Evolutionary conservation across 2,329 filamentous ascomycete species (phyloP).

Genomic region (Pyricularia pennisetigena): DNA sequence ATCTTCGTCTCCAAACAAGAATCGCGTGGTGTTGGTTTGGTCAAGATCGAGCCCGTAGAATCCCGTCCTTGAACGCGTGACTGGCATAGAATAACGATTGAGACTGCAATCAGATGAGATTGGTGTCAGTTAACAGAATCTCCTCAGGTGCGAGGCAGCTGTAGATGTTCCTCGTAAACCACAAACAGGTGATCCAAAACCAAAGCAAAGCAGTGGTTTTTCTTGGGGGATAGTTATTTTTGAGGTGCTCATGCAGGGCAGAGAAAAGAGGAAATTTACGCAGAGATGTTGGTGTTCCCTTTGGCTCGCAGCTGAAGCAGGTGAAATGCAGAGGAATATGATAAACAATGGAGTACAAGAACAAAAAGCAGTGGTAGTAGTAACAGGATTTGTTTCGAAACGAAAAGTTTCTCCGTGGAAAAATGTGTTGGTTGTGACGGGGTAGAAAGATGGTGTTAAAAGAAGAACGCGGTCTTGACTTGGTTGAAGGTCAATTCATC

Average conservation of each 20-base stretch:
- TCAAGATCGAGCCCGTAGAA: slow-evolving; percentile 63
- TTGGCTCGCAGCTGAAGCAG: not conserved
- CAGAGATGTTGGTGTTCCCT: not conserved
- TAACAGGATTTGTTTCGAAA: not conserved
- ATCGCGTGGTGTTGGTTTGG: slow-evolving; percentile 75
- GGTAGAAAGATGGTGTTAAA: not conserved
- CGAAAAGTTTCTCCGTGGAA: not conserved
- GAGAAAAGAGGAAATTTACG: not conserved
- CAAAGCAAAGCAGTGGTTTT: not conserved
- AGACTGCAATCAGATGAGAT: slow-evolving; percentile 37
- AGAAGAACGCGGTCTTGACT: not conserved
- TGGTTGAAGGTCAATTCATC: not conserved
- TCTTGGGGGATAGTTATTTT: not conserved
- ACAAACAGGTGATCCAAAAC: not conserved
- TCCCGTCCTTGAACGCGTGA: slow-evolving; percentile 59
- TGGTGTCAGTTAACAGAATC: not conserved
- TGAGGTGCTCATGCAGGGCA: not conserved
- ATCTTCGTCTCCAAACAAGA: slow-evolving; percentile 77
- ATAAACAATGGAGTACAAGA: not conserved
- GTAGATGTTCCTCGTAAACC: not conserved
- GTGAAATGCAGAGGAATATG: not conserved
- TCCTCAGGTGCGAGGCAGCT: not conserved
- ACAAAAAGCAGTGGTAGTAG: not conserved
- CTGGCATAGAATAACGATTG: slow-evolving; percentile 92
- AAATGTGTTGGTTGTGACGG: not conserved